phyloP scores from a whole-genome alignment of 768 basidiomycete genomes.

The Gloeopeniophorella convolvens region DNA sequence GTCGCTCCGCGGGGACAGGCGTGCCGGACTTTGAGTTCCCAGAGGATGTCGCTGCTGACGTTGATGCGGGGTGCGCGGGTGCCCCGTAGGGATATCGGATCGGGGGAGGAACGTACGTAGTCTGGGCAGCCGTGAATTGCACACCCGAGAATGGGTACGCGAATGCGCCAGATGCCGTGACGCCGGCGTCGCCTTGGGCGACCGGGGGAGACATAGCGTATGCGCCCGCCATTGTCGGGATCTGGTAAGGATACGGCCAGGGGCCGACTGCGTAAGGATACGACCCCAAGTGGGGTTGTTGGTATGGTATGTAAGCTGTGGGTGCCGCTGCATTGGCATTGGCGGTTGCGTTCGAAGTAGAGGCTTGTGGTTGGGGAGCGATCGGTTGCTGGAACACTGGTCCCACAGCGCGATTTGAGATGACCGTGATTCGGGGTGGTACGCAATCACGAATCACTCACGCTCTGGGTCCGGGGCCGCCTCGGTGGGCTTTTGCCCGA shows the following conservation, averaged over 20 bases:
- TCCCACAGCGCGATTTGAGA: too few relatives aligned
- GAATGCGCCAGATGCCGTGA: slow-evolving; percentile 8
- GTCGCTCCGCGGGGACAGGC: not conserved
- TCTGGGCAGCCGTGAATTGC: not conserved
- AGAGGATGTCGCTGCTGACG: not conserved
- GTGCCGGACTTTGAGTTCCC: too few relatives aligned
- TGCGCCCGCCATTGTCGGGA: not conserved
- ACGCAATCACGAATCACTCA: slow-evolving; percentile 31
- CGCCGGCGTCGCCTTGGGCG: slow-evolving; percentile 3
- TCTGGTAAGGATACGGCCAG: slow-evolving; percentile 11
- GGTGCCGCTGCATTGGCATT: not conserved
- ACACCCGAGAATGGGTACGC: slow-evolving; percentile 10
- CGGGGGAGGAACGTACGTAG: slow-evolving; percentile 17
- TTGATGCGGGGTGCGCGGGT: not conserved
- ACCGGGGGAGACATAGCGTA: not conserved
- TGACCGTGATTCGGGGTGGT: too few relatives aligned
- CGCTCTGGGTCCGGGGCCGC: slow-evolving; percentile 39
- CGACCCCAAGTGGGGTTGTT: not conserved
- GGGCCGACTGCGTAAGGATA: slow-evolving; percentile 2
- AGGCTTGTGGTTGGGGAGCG: not conserved
- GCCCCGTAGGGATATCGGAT: slow-evolving; percentile 16
- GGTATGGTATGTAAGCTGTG: slow-evolving; percentile 1
- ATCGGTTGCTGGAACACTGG: too few relatives aligned
- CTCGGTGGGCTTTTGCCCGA: slow-evolving; percentile 67
- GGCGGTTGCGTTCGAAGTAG: not conserved